phyloP scores from a whole-genome alignment of 169 alveolate species.

The Miamiensis avidus region DNA sequence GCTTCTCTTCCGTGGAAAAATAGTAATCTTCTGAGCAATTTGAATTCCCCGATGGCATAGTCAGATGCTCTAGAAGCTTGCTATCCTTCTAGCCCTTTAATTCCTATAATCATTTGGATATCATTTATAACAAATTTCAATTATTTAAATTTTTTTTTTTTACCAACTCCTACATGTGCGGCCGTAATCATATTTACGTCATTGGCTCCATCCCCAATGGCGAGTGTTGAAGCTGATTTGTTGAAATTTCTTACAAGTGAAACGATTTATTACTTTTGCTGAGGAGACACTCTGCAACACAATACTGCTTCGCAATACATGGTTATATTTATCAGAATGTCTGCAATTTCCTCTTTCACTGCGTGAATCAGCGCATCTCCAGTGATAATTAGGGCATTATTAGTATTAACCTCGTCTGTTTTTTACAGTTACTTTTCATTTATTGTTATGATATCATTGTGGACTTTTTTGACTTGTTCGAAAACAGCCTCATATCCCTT shows the following conservation, averaged over 20 bases:
- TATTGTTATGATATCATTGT: neutral
- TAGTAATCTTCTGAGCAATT: conserved; percentile 68
- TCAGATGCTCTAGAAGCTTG: conserved; percentile 87
- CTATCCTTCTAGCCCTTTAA: conserved; percentile 80
- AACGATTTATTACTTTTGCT: conserved; percentile 88
- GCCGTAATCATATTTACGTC: conserved; percentile 89
- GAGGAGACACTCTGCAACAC: conserved; percentile 88
- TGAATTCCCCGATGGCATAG: conserved; percentile 84
- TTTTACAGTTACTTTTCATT: conserved; percentile 22
- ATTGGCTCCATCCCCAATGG: conserved; percentile 93
- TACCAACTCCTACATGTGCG: conserved; percentile 90
- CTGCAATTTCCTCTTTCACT: conserved; percentile 27
- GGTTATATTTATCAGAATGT: conserved; percentile 36
- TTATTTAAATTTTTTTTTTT: conserved; percentile 21
- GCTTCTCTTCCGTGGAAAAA: conserved; percentile 86
- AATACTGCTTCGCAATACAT: conserved; percentile 68
- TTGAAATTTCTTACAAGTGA: conserved; percentile 55
- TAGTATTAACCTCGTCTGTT: conserved; percentile 15
- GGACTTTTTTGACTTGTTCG: neutral
- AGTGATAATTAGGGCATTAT: conserved; percentile 34
- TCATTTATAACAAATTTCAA: neutral
- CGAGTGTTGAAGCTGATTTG: conserved; percentile 63
- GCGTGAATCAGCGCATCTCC: conserved; percentile 35
- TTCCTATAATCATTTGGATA: neutral
- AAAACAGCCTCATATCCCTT: neutral